Percentiles rank a stretch among this genome's conserved stretches.
Evolutionary conservation across 352 stramenopile species (phyloP).

Genomic region (Pythium dissotocum): DNA sequence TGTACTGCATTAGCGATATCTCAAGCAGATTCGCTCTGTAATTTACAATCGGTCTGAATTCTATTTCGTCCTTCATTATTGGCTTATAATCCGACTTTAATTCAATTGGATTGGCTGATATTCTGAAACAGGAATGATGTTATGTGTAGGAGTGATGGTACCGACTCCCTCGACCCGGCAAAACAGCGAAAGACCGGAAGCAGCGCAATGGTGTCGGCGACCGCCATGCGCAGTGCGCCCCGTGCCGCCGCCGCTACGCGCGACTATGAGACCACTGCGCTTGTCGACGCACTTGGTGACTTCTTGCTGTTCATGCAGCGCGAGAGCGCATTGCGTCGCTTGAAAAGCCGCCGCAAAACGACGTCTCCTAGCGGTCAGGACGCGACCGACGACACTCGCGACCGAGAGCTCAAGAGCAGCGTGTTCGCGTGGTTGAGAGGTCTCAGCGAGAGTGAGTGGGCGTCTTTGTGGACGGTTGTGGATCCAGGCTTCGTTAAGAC

Average conservation of each 20-base stretch:
- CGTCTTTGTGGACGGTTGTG: constrained; percentile 62
- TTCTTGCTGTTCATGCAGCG: constrained; percentile 45
- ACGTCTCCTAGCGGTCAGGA: not conserved
- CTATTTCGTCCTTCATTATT: not conserved
- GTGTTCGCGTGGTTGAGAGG: constrained; percentile 55
- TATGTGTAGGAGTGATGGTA: constrained; percentile 13
- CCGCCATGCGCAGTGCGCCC: not conserved
- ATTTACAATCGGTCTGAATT: not conserved
- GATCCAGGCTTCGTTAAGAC: constrained; percentile 80
- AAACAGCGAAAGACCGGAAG: constrained; percentile 3
- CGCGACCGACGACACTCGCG: not conserved
- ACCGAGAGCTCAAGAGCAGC: constrained; percentile 34
- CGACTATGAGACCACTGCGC: constrained; percentile 11
- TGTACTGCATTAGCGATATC: constrained; percentile 22
- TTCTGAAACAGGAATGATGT: not conserved
- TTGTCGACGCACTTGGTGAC: constrained; percentile 56
- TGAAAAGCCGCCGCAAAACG: constrained; percentile 11
- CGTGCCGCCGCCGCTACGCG: not conserved
- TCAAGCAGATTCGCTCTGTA: not conserved
- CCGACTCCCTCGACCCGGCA: not conserved
- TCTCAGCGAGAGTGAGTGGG: constrained; percentile 44
- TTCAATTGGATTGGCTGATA: not conserved
- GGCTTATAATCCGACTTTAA: not conserved
- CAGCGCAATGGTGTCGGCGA: not conserved
- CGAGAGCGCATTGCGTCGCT: constrained; percentile 19